A percentile compares a stretch with the other conserved stretches of the same genome.
These are phyloP conservation scores for Letharia lupina DNA, from an alignment of 495 filamentous ascomycete genomes.

Conservation along the genomic window DNA sequence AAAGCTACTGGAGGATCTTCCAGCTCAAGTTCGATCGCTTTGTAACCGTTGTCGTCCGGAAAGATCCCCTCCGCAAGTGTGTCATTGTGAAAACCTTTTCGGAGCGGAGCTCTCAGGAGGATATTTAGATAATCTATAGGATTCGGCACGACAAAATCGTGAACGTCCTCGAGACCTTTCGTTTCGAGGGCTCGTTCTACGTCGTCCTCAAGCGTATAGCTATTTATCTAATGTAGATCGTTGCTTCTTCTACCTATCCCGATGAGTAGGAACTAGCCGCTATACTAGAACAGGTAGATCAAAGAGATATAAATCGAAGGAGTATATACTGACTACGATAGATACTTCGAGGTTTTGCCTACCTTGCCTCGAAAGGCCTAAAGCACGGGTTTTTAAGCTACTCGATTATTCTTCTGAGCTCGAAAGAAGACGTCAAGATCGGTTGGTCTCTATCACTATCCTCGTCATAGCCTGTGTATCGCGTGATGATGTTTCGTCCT, in stretches of 20 bases:
- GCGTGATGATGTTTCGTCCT: not conserved
- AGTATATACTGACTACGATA: not conserved
- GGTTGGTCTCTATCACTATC: not conserved
- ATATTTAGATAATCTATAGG: not conserved
- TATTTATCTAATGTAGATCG: conserved; percentile 24
- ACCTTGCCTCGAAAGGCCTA: not conserved
- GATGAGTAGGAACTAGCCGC: conserved; percentile 27
- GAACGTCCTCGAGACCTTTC: conserved; percentile 20
- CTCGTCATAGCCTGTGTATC: too few relatives aligned
- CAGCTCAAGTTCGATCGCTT: not conserved
- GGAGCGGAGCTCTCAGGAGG: not conserved
- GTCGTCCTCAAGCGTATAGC: conserved; percentile 24
- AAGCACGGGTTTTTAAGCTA: not conserved
- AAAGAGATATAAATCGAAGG: not conserved
- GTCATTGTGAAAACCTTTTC: not conserved
- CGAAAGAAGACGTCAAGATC: conserved; percentile 8
- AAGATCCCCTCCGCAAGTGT: not conserved
- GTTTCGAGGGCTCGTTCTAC: conserved; percentile 18
- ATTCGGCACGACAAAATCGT: conserved; percentile 21
- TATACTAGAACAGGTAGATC: conserved; percentile 28
- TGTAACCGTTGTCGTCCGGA: not conserved
- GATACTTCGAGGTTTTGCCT: not conserved
- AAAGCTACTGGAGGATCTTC: not conserved
- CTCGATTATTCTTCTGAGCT: not conserved
- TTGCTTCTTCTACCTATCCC: conserved; percentile 22